phyloP scores from a whole-genome alignment of 2,329 filamentous ascomycete genomes.

The Claviceps fusiformis region DNA sequence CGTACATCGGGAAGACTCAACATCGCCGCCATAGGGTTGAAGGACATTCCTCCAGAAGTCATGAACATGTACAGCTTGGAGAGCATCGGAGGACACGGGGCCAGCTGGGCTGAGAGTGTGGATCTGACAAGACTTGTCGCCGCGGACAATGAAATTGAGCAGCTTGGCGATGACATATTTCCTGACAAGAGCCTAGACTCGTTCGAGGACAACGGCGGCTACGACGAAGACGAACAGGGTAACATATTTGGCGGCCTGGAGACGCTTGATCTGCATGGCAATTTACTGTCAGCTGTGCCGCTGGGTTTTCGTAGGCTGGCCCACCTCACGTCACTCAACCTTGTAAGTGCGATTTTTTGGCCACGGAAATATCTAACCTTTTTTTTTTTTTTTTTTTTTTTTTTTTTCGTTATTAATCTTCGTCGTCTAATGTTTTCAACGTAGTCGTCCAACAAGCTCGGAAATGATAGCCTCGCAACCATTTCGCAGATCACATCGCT shows the following conservation, averaged over 20 bases:
- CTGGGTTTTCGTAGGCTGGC: slow-evolving; percentile 60
- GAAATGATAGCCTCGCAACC: slow-evolving; percentile 56
- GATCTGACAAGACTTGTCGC: slow-evolving; percentile 74
- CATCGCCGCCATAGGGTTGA: slow-evolving; percentile 71
- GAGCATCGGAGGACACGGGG: slow-evolving; percentile 44
- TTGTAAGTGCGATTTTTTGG: slow-evolving; percentile 38
- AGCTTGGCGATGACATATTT: slow-evolving; percentile 61
- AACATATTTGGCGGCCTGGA: slow-evolving; percentile 76
- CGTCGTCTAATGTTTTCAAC: slow-evolving; percentile 9
- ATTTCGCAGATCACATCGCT: slow-evolving; percentile 61
- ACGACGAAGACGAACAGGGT: slow-evolving; percentile 54
- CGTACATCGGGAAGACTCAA: slow-evolving; percentile 72
- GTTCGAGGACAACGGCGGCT: slow-evolving; percentile 40
- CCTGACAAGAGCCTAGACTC: slow-evolving; percentile 53
- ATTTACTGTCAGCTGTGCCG: slow-evolving; percentile 59
- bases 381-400: too few relatives aligned
- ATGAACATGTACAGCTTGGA: slow-evolving; percentile 83
- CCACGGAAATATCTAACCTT: too few relatives aligned
- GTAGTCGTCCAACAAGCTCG: slow-evolving; percentile 69
- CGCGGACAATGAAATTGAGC: slow-evolving; percentile 77
- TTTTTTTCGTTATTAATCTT: not conserved
- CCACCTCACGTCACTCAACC: slow-evolving; percentile 65
- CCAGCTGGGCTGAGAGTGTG: slow-evolving; percentile 82
- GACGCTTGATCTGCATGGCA: slow-evolving; percentile 74
- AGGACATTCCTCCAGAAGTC: slow-evolving; percentile 68